Base-by-base conservation (phyloP, 2,329 filamentous ascomycete species). In the Ophiocordyceps camponoti-floridani region DNA sequence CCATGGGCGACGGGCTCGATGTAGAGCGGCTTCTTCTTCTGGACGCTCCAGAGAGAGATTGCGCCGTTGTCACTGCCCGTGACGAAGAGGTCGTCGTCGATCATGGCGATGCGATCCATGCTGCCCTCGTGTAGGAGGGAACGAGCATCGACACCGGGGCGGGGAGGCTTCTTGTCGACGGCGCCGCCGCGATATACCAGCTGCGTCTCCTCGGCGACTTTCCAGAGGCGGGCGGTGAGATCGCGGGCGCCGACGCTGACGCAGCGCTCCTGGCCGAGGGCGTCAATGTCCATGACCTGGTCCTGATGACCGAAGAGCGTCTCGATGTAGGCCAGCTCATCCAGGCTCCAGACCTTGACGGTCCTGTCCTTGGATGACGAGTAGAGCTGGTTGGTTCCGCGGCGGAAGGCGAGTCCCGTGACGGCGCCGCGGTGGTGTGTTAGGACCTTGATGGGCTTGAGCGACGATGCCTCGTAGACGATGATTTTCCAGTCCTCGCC, bases 301-400 rank as follows among this genome's bases (percentile, higher is more conserved):
- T 96, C 89, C 58, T 95, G 89, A 63, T 98, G 91, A 41, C 91
- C 91, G 57, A 95, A 96, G 0, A 98, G 70, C 0, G 89, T 96
- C 62, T 98, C 91, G 28, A 95, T 77, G 56, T 96, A 98, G 41
- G 89, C 86, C 49, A 94, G 72, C 59, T 93, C 87, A 53, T 94
- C 83, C 40, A 95, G 68, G 52, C 82, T 89, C 86, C 89, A 98
- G 30, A 93, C 82, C 62, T 96, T 96, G 58, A 98, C 82, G 3
- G 89, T 94, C 40, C 91, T 77, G 62, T 98, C 91, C 55, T 82
- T 84, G 45, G 85, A 91, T 47, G 83, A 82, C 4, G 86, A 93
- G 65, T 93, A 98, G 18, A 98, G 67, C 62, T 95, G 88, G 56
- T 95, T 94, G 14, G 84, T 88, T 43, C 83, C 84, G 49, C 84